A percentile compares a stretch with the other conserved stretches of the same genome.
Evolutionary conservation across 2,329 filamentous ascomycete genomes (phyloP).

Genomic region (Geoglossum cookeanum): DNA sequence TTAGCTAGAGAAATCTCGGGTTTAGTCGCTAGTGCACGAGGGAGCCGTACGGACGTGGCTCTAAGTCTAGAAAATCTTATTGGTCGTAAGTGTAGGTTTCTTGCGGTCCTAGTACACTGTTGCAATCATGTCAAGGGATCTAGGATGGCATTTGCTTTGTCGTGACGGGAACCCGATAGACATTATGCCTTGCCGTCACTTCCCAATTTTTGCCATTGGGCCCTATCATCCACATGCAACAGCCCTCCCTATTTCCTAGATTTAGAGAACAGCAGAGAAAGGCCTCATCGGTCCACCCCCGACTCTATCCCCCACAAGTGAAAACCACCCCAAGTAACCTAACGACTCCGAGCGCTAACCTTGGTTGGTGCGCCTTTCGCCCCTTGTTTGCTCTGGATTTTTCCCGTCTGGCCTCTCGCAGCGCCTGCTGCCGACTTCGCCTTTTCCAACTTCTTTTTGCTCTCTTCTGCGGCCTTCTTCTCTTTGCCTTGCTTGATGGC

Average conservation of each 20-base stretch:
- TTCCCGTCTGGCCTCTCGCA: constrained; percentile 57
- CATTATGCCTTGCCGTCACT: not conserved
- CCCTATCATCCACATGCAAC: not conserved
- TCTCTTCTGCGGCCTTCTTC: constrained; percentile 78
- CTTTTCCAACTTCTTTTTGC: constrained; percentile 98
- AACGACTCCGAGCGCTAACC: constrained; percentile 73
- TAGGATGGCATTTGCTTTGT: not conserved
- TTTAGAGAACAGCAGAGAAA: not conserved
- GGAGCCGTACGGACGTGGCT: too few relatives aligned
- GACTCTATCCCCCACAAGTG: not conserved
- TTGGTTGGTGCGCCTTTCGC: constrained; percentile 78
- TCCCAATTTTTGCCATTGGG: not conserved
- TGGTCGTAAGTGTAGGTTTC: too few relatives aligned
- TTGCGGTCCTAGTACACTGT: too few relatives aligned
- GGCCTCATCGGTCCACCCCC: not conserved
- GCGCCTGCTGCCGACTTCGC: constrained; percentile 66
- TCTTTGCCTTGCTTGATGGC: constrained; percentile 98
- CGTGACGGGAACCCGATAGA: constrained; percentile 9
- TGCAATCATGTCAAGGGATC: not conserved
- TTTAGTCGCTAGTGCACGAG: too few relatives aligned
- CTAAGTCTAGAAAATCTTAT: too few relatives aligned
- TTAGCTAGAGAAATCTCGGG: too few relatives aligned
- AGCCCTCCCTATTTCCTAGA: not conserved
- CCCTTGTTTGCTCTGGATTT: constrained; percentile 91
- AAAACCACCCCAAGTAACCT: constrained; percentile 21